These are phyloP conservation scores for Colletotrichum sp. DNA, from an alignment of 2,329 filamentous ascomycete genomes.

Conservation along the genomic window DNA sequence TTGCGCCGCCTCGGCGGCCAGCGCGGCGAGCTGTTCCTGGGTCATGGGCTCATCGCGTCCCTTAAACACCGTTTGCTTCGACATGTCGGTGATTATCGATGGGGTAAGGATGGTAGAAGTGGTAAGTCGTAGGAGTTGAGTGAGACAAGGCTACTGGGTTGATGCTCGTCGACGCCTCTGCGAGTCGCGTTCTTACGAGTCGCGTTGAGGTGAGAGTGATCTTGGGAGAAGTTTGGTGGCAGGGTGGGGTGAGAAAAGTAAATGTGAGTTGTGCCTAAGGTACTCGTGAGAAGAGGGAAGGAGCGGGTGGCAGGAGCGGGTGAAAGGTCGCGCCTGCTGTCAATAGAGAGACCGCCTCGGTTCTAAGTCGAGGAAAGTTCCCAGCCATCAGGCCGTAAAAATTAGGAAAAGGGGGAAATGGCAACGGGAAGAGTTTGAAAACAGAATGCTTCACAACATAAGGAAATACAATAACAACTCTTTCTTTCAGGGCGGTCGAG, in stretches of 20 bases:
- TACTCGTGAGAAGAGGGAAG: neutral
- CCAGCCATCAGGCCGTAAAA: neutral
- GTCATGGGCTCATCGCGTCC: neutral
- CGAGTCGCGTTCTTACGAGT: neutral
- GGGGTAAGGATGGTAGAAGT: neutral
- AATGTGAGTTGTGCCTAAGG: neutral
- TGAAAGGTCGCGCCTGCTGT: neutral
- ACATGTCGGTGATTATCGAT: constrained; percentile 9
- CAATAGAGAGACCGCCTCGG: neutral
- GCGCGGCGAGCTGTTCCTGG: neutral
- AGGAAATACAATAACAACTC: neutral
- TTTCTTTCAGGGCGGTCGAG: neutral
- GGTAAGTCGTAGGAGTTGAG: neutral
- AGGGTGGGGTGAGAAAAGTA: neutral
- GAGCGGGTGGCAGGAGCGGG: neutral
- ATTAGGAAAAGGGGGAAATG: neutral
- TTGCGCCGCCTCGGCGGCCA: neutral
- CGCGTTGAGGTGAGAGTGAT: neutral
- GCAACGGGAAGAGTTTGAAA: neutral
- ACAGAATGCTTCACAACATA: neutral
- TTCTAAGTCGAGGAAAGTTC: neutral
- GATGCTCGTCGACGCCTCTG: neutral
- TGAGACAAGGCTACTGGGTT: neutral
- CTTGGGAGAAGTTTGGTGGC: neutral
- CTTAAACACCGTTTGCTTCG: constrained; percentile 10